Conservation (phyloP, 768 basidiomycete species). For the Hygrocybe punicea region DNA sequence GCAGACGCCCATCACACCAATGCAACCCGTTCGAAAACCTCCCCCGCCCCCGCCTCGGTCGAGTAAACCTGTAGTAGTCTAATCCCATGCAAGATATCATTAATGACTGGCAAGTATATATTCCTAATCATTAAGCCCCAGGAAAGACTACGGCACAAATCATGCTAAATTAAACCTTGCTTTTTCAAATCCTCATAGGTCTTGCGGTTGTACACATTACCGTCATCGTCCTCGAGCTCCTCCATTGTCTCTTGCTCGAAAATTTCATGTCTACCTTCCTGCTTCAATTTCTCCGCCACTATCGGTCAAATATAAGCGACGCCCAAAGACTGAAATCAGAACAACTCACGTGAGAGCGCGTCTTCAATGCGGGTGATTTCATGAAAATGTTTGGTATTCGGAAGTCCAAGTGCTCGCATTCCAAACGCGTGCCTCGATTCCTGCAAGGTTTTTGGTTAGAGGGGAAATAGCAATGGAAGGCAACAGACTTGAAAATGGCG, state of each 20-base stretch:
- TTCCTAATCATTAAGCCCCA: background rate
- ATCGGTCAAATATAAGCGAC: slow-evolving; percentile 4
- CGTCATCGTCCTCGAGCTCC: slow-evolving; percentile 96
- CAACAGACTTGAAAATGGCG: slow-evolving; percentile 80
- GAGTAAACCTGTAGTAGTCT: slow-evolving; percentile 18
- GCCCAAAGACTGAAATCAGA: background rate
- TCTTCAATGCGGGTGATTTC: slow-evolving; percentile 98
- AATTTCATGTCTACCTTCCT: slow-evolving; percentile 92
- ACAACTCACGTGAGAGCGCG: slow-evolving; percentile 79
- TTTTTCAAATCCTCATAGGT: slow-evolving; percentile 97
- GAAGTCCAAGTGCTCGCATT: slow-evolving; percentile 94
- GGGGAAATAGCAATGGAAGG: background rate
- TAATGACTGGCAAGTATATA: slow-evolving; percentile 11
- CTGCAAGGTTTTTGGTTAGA: slow-evolving; percentile 36
- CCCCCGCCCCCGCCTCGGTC: slow-evolving; percentile 47
- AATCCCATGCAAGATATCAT: background rate
- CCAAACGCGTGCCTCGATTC: slow-evolving; percentile 97
- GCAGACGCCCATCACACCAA: slow-evolving; percentile 67
- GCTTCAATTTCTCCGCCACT: slow-evolving; percentile 98
- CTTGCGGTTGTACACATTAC: slow-evolving; percentile 97
- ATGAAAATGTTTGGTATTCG: slow-evolving; percentile 98
- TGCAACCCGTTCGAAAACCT: slow-evolving; percentile 41
- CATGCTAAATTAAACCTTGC: slow-evolving; percentile 75
- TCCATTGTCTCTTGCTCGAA: slow-evolving; percentile 94
- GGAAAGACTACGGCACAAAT: slow-evolving; percentile 2